Percentiles rank a stretch among this genome's conserved stretches.
These are phyloP conservation scores for Nymphaea colorata DNA, from an alignment of 164 flowering plant species.

Conservation along the genomic window DNA sequence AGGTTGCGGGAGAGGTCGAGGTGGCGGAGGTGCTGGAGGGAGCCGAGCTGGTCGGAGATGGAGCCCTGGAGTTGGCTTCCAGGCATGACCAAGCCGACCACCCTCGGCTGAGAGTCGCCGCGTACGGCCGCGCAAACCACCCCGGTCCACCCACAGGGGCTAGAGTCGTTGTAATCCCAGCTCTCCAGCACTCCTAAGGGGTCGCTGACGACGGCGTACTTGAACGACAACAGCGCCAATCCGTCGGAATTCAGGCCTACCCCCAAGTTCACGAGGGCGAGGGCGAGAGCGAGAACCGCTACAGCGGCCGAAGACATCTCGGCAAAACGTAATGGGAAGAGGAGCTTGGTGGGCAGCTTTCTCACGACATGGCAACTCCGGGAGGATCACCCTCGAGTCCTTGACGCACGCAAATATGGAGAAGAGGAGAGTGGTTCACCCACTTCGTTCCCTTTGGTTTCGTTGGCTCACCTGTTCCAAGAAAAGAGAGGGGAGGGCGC, in stretches of 20 bases:
- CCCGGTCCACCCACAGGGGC: constrained; percentile 85
- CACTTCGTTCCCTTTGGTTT: background rate
- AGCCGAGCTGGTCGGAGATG: constrained; percentile 45
- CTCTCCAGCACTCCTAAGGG: constrained; percentile 33
- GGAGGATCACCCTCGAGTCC: too few species aligned
- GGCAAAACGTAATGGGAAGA: background rate
- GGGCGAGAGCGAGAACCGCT: background rate
- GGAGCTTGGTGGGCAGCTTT: too few species aligned
- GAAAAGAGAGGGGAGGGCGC: background rate
- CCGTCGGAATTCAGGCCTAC: constrained; percentile 46
- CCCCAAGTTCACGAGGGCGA: background rate
- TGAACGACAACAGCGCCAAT: constrained; percentile 54
- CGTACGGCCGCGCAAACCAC: constrained; percentile 30
- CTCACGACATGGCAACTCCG: too few species aligned
- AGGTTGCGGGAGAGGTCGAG: constrained; percentile 78
- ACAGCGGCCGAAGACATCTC: background rate
- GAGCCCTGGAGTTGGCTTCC: constrained; percentile 55
- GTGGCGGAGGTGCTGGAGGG: constrained; percentile 35
- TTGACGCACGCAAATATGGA: too few species aligned
- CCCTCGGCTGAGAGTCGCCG: constrained; percentile 17
- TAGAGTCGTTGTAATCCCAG: constrained; percentile 53
- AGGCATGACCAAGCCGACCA: constrained; percentile 45
- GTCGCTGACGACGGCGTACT: constrained; percentile 52
- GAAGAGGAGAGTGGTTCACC: background rate
- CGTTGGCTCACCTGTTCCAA: background rate